phyloP scores from a whole-genome alignment of 2,329 filamentous ascomycete genomes.

The Sclerotiophoma versabilis region DNA sequence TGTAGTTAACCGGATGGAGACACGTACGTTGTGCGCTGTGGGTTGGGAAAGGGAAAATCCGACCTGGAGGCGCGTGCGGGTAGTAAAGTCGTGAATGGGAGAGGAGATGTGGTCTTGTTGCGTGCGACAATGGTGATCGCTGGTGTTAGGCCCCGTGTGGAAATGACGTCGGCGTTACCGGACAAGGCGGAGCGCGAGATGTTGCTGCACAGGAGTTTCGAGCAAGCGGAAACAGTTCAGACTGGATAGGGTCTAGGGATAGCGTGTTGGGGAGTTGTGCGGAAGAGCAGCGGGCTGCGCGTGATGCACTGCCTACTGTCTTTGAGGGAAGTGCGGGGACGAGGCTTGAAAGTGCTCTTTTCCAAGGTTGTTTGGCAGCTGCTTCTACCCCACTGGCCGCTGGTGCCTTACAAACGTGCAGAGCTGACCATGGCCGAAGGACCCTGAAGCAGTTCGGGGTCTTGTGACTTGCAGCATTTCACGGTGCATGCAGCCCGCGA shows the following conservation, averaged over 20 bases:
- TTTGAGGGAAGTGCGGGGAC: constrained; percentile 11
- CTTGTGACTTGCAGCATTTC: constrained; percentile 8
- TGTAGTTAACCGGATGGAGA: constrained; percentile 2
- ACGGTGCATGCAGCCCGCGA: constrained; percentile 2
- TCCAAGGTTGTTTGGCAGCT: not conserved
- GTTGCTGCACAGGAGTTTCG: constrained; percentile 5
- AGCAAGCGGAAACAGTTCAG: constrained; percentile 1
- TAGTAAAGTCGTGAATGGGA: not conserved
- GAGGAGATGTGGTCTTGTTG: constrained; percentile 8
- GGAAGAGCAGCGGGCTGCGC: constrained; percentile 6
- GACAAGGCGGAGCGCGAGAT: constrained; percentile 13
- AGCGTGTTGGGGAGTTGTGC: constrained; percentile 1
- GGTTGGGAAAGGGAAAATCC: not conserved
- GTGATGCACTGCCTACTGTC: constrained; percentile 8
- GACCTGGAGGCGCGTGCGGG: constrained; percentile 5
- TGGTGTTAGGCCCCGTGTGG: constrained; percentile 14
- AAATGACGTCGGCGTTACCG: constrained; percentile 19
- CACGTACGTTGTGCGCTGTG: constrained; percentile 12
- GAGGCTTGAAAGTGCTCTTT: constrained; percentile 7
- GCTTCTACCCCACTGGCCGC: constrained; percentile 12
- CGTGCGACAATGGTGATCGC: constrained; percentile 13
- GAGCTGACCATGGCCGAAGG: constrained; percentile 5
- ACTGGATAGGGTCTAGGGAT: constrained; percentile 10
- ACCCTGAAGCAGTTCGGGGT: constrained; percentile 5
- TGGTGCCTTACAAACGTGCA: constrained; percentile 12